A percentile compares a stretch with the other conserved stretches of the same genome.
Conservation (phyloP, 2,329 filamentous ascomycete species). For the Verticillium longisporum region DNA sequence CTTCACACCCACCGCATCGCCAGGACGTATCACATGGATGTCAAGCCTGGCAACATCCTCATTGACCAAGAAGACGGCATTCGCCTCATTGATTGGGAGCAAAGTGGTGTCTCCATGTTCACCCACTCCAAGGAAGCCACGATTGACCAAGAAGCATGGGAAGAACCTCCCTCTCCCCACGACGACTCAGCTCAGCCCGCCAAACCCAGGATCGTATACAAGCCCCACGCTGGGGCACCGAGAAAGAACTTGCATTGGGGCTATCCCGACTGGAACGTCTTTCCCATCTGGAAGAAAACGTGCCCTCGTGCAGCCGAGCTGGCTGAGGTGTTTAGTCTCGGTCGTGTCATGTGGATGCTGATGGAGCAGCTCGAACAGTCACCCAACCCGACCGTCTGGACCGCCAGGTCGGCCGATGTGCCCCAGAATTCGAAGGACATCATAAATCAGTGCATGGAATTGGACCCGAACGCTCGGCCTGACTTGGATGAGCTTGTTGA, state of each 20-base stretch:
- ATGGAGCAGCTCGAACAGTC: slow-evolving; percentile 11
- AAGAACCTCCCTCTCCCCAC: background rate
- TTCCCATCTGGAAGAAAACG: slow-evolving; percentile 9
- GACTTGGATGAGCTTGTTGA: slow-evolving; percentile 8
- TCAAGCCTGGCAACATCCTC: slow-evolving; percentile 21
- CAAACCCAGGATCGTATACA: slow-evolving; percentile 9
- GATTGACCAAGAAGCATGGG: slow-evolving; percentile 9
- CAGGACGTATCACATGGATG: slow-evolving; percentile 20
- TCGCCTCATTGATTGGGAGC: slow-evolving; percentile 18
- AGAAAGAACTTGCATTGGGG: slow-evolving; percentile 10
- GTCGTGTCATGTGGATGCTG: slow-evolving; percentile 14
- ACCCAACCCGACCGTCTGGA: slow-evolving; percentile 5
- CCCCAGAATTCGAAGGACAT: slow-evolving; percentile 7
- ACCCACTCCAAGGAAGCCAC: slow-evolving; percentile 12
- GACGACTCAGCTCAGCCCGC: slow-evolving; percentile 1
- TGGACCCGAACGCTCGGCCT: slow-evolving; percentile 10
- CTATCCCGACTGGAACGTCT: slow-evolving; percentile 13
- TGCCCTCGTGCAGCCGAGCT: slow-evolving; percentile 13
- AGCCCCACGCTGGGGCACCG: slow-evolving; percentile 5
- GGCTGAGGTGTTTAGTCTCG: slow-evolving; percentile 14
- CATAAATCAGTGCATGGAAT: slow-evolving; percentile 5
- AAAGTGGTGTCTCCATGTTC: slow-evolving; percentile 15
- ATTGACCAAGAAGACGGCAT: slow-evolving; percentile 11
- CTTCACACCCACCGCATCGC: slow-evolving; percentile 13
- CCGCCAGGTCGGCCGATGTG: slow-evolving; percentile 5